These are phyloP conservation scores for Arachis monticola DNA, from an alignment of 331 rosid species.

Conservation along the genomic window DNA sequence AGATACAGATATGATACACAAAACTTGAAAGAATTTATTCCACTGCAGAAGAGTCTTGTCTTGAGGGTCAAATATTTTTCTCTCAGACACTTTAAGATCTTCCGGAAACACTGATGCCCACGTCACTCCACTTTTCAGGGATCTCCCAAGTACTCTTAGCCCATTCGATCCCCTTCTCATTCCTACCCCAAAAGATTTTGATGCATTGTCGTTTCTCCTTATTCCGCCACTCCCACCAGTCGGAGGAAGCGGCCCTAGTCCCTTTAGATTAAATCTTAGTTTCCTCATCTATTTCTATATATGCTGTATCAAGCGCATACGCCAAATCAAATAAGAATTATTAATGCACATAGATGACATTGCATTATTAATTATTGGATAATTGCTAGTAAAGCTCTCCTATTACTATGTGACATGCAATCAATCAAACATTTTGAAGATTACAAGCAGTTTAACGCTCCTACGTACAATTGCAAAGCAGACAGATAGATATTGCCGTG, in stretches of 20 bases:
- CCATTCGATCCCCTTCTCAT: constrained; percentile 77
- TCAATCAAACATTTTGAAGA: too few species aligned
- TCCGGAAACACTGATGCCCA: constrained; percentile 66
- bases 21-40: constrained; percentile 78
- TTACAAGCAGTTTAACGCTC: too few species aligned
- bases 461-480: too few species aligned
- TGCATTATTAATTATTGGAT: too few species aligned
- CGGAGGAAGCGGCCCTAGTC: background rate
- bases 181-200: constrained; percentile 63
- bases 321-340: background rate
- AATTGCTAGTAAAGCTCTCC: too few species aligned
- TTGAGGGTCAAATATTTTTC: constrained; percentile 80
- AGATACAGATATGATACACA: constrained; percentile 76
- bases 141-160: constrained; percentile 68
- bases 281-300: constrained; percentile 48
- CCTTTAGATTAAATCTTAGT: constrained; percentile 59
- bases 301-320: constrained; percentile 45
- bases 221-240: constrained; percentile 3
- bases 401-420: too few species aligned
- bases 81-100: constrained; percentile 77
- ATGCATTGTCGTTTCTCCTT: constrained; percentile 40
- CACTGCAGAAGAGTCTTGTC: constrained; percentile 80
- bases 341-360: constrained; percentile 1
- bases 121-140: constrained; percentile 69
- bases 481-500: too few species aligned